Conservation (phyloP, 768 basidiomycete species). For the Leucosporidium yakuticum region DNA sequence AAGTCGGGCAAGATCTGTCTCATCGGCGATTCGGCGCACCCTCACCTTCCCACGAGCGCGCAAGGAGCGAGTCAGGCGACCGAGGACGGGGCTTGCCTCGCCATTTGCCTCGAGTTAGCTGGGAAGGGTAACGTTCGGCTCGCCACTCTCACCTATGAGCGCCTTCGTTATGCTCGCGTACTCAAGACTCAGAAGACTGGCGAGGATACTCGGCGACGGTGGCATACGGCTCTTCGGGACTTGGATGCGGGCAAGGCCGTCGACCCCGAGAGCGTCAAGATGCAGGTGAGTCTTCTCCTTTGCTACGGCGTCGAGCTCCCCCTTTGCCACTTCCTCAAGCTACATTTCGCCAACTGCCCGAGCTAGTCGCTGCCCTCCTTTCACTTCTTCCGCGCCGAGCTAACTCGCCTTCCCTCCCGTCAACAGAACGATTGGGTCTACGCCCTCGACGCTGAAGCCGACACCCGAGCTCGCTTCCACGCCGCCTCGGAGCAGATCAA, state of each 20-base stretch:
- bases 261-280: too few species aligned
- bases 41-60: constrained; percentile 12
- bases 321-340: too few species aligned
- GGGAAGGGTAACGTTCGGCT: constrained; percentile 10
- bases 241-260: too few species aligned
- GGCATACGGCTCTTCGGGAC: too few species aligned
- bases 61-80: constrained; percentile 17
- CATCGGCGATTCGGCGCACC: constrained; percentile 12
- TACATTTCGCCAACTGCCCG: too few species aligned
- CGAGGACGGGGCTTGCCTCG: constrained; percentile 18
- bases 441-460: background rate
- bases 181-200: constrained; percentile 30
- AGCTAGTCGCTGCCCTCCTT: too few species aligned
- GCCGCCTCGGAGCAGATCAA: constrained; percentile 8
- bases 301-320: too few species aligned
- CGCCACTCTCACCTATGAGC: constrained; percentile 18
- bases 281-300: too few species aligned
- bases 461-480: constrained; percentile 11
- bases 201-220: constrained; percentile 11
- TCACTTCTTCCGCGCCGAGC: too few species aligned
- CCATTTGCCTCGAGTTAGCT: constrained; percentile 19
- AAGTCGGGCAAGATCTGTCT: constrained; percentile 19
- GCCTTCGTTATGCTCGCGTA: constrained; percentile 21
- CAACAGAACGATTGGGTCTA: too few species aligned
- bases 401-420: too few species aligned